phyloP scores from a whole-genome alignment of 2,329 filamentous ascomycete genomes.

The Botrytis fragariae region DNA sequence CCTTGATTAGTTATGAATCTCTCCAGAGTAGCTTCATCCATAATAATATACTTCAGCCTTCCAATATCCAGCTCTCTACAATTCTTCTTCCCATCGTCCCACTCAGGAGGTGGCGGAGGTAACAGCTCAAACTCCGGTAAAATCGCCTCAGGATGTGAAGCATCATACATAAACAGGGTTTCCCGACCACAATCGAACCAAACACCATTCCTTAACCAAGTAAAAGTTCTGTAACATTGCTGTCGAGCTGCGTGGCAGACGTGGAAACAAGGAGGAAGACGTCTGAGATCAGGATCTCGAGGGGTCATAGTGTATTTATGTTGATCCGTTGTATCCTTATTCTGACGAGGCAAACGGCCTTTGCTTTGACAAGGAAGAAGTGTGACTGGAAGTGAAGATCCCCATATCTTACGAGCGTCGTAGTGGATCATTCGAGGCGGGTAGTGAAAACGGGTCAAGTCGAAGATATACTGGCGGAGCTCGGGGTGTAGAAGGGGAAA shows the following conservation, averaged over 20 bases:
- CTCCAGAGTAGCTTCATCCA: not conserved
- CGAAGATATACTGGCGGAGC: not conserved
- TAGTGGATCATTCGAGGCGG: not conserved
- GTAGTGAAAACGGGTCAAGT: not conserved
- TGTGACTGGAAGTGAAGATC: not conserved
- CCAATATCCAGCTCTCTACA: not conserved
- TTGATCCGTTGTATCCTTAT: not conserved
- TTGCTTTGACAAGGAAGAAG: not conserved
- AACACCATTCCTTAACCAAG: not conserved
- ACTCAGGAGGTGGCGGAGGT: not conserved
- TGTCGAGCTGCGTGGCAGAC: not conserved
- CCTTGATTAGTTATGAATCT: not conserved
- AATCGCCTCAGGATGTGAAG: not conserved
- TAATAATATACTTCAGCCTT: not conserved
- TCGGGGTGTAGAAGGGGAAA: not conserved
- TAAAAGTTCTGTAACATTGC: not conserved
- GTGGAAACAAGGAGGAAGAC: not conserved
- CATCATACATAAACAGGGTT: not conserved
- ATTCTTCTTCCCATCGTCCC: not conserved
- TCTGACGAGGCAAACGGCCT: no score
- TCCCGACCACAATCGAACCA: not conserved
- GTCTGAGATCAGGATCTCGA: not conserved
- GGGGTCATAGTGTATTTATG: not conserved
- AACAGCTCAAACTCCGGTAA: not conserved
- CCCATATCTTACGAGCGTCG: not conserved